Evolutionary conservation across 2,329 filamentous ascomycete genomes (phyloP).

Genomic region (Diplodia intermedia): DNA sequence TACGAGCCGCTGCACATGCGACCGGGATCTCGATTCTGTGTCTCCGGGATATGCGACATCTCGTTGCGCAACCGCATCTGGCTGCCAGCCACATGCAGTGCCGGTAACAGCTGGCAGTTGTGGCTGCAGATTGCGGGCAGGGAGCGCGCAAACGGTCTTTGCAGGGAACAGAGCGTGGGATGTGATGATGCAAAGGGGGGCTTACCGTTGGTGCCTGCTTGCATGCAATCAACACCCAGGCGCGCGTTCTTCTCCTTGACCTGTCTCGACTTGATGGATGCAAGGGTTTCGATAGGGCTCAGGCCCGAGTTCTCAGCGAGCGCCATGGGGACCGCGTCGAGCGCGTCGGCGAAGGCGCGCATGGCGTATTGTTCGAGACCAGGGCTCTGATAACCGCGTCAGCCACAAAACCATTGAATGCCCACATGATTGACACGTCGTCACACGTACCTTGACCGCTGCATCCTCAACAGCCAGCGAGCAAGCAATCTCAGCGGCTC

Average conservation of each 20-base stretch:
- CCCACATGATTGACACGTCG: conserved; percentile 20
- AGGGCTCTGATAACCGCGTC: conserved; percentile 66
- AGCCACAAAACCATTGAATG: conserved; percentile 16
- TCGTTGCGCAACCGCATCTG: conserved; percentile 24
- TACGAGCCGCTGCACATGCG: conserved; percentile 33
- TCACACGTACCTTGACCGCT: conserved; percentile 70
- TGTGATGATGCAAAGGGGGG: conserved; percentile 35
- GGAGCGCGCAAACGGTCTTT: conserved; percentile 28
- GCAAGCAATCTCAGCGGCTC: conserved; percentile 96
- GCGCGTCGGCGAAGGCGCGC: conserved; percentile 94
- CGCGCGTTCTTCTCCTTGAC: conserved; percentile 81
- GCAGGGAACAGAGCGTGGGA: conserved; percentile 18
- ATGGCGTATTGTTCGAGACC: conserved; percentile 99
- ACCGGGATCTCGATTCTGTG: conserved; percentile 30
- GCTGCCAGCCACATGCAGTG: conserved; percentile 30
- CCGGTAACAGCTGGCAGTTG: conserved; percentile 26
- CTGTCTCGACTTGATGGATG: conserved; percentile 94
- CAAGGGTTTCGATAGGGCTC: conserved; percentile 93
- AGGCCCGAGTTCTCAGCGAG: conserved; percentile 96
- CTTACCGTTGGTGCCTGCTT: conserved; percentile 83
- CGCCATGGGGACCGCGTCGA: conserved; percentile 93
- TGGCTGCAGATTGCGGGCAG: conserved; percentile 32
- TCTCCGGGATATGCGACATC: conserved; percentile 27
- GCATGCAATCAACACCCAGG: conserved; percentile 97
- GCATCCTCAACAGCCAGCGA: conserved; percentile 95